Conservation (phyloP, 1,139 yeast genomes). For the Saccharomyces hybrid region DNA sequence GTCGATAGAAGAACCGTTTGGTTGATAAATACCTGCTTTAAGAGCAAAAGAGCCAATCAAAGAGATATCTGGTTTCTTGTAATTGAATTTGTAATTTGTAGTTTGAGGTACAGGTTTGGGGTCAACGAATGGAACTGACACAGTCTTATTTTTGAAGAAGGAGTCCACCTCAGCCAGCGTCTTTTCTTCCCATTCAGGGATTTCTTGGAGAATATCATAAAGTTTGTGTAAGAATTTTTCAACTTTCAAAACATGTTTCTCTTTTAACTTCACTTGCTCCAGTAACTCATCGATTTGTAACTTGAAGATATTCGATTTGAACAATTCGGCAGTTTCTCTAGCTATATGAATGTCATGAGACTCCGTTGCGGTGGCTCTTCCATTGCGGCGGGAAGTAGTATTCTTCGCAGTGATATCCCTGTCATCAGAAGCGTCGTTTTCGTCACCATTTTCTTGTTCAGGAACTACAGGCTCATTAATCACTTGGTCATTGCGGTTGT, state of each 20-base stretch:
- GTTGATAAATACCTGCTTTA: conserved; percentile 64
- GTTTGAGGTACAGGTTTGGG: conserved; percentile 62
- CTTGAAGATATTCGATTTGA: conserved; percentile 90
- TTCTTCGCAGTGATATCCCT: conserved; percentile 9
- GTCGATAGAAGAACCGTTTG: conserved; percentile 63
- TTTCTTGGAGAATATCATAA: conserved; percentile 57
- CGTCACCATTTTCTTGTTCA: conserved; percentile 10
- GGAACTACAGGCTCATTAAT: conserved; percentile 11
- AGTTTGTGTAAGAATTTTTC: conserved; percentile 74
- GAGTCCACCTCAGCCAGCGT: conserved; percentile 46
- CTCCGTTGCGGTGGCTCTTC: conserved; percentile 32
- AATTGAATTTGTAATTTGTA: conserved; percentile 62
- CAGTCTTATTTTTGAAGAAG: conserved; percentile 42
- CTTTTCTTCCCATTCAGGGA: conserved; percentile 48
- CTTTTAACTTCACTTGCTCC: conserved; percentile 69
- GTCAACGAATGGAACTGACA: conserved; percentile 78
- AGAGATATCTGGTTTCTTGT: conserved; percentile 64
- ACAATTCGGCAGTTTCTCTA: conserved; percentile 85
- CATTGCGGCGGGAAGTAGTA: conserved; percentile 7
- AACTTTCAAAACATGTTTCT: conserved; percentile 52
- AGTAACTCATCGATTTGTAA: conserved; percentile 86
- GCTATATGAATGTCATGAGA: conserved; percentile 89
- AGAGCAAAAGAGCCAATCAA: conserved; percentile 86
- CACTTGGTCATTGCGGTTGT: conserved; percentile 10
- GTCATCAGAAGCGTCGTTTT: conserved; percentile 18